Conservation (phyloP, 352 stramenopile genomes). For the Hyaloperonospora brassicae region DNA sequence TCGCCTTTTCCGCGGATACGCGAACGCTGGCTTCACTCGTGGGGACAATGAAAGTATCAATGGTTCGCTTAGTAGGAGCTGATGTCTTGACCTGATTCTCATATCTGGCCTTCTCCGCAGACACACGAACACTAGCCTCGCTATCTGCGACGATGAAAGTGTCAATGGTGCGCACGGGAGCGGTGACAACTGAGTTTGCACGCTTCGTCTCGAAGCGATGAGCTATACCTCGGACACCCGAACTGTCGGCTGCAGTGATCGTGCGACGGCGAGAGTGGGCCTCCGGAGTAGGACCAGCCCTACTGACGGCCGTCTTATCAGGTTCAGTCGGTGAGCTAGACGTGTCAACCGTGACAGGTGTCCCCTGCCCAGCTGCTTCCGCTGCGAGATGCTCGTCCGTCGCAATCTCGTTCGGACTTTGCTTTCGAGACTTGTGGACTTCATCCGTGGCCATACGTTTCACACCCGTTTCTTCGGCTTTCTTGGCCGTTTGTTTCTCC, state of each 20-base stretch:
- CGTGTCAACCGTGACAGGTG: background rate
- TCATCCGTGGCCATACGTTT: conserved; percentile 8
- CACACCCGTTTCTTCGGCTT: conserved; percentile 19
- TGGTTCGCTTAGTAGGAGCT: conserved; percentile 17
- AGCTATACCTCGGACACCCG: conserved; percentile 40
- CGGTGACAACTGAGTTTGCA: conserved; percentile 37
- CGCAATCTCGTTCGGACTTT: conserved; percentile 1
- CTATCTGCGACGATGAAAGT: conserved; percentile 26
- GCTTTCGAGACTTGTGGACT: background rate
- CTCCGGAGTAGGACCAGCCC: conserved; percentile 4
- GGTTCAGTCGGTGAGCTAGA: conserved; percentile 11
- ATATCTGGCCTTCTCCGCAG: conserved; percentile 26
- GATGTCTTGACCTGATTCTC: conserved; percentile 21
- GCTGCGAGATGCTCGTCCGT: background rate
- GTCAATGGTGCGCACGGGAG: conserved; percentile 26
- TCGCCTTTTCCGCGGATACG: conserved; percentile 25
- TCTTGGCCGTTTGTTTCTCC: conserved; percentile 26
- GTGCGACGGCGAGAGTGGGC: conserved; percentile 14
- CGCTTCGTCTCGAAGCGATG: conserved; percentile 61
- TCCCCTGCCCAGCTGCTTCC: conserved; percentile 4
- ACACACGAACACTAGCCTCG: conserved; percentile 26
- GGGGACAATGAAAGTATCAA: conserved; percentile 26
- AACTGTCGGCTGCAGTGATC: conserved; percentile 8
- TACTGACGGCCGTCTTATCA: conserved; percentile 1
- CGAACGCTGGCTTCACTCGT: conserved; percentile 23